These are phyloP conservation scores for Phanerodontia chrysosporium DNA, from an alignment of 768 basidiomycete species.

Conservation along the genomic window DNA sequence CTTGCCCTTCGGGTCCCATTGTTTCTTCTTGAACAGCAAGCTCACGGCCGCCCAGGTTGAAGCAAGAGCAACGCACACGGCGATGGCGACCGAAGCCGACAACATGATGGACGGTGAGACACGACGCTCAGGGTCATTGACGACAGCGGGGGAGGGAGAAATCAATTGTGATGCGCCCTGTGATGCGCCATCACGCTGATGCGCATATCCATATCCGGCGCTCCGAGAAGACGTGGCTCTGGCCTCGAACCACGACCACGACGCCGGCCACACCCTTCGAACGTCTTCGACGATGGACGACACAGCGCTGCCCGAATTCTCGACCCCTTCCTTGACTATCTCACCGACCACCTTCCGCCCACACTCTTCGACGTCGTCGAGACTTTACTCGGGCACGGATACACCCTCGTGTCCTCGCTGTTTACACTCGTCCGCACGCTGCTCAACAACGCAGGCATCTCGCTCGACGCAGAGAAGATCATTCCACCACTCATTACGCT, in stretches of 20 bases:
- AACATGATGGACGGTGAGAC: background rate
- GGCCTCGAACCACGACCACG: background rate
- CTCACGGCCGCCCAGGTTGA: constrained; percentile 1
- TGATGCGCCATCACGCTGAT: background rate
- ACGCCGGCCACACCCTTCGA: background rate
- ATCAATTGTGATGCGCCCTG: background rate
- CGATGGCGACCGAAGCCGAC: constrained; percentile 3
- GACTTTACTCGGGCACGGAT: constrained; percentile 46
- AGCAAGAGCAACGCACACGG: constrained; percentile 4
- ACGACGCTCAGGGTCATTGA: too few species aligned
- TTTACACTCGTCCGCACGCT: constrained; percentile 45
- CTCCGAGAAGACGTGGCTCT: background rate
- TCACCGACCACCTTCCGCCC: constrained; percentile 51
- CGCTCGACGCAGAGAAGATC: constrained; percentile 65
- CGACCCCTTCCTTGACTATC: constrained; percentile 49
- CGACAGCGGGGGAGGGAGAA: too few species aligned
- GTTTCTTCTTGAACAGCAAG: constrained; percentile 22
- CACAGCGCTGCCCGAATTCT: constrained; percentile 41
- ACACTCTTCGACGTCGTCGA: constrained; percentile 50
- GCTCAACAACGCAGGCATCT: constrained; percentile 44
- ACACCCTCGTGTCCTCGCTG: constrained; percentile 48
- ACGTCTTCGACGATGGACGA: constrained; percentile 5
- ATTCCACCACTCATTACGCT: constrained; percentile 73
- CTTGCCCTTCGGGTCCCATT: constrained; percentile 24
- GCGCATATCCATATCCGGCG: background rate